These are phyloP conservation scores for Phytophthora litchii DNA, from an alignment of 352 stramenopile species.

Conservation along the genomic window DNA sequence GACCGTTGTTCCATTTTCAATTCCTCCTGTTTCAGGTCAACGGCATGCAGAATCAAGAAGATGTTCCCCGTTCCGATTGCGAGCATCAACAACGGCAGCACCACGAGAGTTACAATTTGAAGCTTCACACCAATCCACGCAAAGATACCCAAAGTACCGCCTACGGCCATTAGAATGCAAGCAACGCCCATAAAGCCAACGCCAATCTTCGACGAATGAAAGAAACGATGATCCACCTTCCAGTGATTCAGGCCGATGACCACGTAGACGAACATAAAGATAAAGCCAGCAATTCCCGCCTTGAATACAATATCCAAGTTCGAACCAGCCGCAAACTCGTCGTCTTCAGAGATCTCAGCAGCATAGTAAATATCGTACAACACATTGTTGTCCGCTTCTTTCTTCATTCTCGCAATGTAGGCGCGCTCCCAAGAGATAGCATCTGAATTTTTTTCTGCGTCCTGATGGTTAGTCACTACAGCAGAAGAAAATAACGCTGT, in stretches of 20 bases:
- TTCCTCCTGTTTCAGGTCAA: slow-evolving; percentile 55
- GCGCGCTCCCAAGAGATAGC: slow-evolving; percentile 71
- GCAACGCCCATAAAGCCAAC: slow-evolving; percentile 70
- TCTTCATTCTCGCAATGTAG: slow-evolving; percentile 68
- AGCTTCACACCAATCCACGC: slow-evolving; percentile 66
- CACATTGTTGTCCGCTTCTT: slow-evolving; percentile 44
- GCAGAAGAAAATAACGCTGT: slow-evolving; percentile 52
- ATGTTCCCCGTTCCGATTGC: slow-evolving; percentile 78
- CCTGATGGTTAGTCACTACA: slow-evolving; percentile 59
- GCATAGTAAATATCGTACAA: slow-evolving; percentile 76
- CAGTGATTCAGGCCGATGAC: slow-evolving; percentile 71
- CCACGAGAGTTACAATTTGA: slow-evolving; percentile 73
- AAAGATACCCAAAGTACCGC: slow-evolving; percentile 70
- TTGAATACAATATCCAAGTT: slow-evolving; percentile 47
- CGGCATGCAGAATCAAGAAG: slow-evolving; percentile 67
- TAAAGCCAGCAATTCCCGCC: slow-evolving; percentile 55
- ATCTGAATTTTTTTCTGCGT: slow-evolving; percentile 41
- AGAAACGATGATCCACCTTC: slow-evolving; percentile 52
- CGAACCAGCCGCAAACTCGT: slow-evolving; percentile 66
- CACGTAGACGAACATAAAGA: slow-evolving; percentile 76
- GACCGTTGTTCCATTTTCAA: slow-evolving; percentile 48
- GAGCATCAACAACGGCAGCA: slow-evolving; percentile 66
- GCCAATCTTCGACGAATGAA: slow-evolving; percentile 66
- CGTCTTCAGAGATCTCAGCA: slow-evolving; percentile 58
- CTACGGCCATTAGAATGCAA: slow-evolving; percentile 67